Conservation (phyloP, 306 rosid species). For the Ochetophila trinervis region DNA sequence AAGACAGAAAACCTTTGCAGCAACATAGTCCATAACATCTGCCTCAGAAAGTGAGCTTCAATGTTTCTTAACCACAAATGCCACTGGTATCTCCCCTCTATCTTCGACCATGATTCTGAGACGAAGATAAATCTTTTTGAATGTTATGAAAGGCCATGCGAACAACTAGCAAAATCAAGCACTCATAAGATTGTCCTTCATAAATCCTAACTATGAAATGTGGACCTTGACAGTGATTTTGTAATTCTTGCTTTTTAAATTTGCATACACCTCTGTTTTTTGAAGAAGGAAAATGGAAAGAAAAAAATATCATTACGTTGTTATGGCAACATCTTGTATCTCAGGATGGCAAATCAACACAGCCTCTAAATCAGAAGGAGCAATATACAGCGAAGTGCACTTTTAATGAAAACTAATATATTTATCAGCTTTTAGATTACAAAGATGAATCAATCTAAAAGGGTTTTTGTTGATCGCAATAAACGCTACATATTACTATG, state of each 20-base stretch:
- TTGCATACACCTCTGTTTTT: no score
- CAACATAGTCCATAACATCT: constrained; percentile 56
- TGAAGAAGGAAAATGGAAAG: no score
- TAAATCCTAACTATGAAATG: background rate
- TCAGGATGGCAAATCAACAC: constrained; percentile 45
- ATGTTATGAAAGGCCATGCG: no score
- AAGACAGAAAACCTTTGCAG: constrained; percentile 37
- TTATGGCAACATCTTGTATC: constrained; percentile 41
- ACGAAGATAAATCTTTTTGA: no score
- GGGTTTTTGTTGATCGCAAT: no score
- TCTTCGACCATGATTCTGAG: constrained; percentile 60
- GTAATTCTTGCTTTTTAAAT: no score
- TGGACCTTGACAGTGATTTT: no score
- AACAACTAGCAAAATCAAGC: no score
- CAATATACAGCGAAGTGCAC: constrained; percentile 32
- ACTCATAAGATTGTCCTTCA: no score
- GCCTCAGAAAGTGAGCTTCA: constrained; percentile 49
- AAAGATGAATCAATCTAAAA: background rate
- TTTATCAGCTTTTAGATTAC: background rate
- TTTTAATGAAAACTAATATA: background rate
- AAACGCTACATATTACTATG: no score
- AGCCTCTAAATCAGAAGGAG: constrained; percentile 52
- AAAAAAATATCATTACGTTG: constrained; percentile 34
- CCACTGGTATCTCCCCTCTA: constrained; percentile 78
- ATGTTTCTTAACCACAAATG: constrained; percentile 63